phyloP scores from a whole-genome alignment of 208 protist genomes.

The Acanthamoeba polyphaga region DNA sequence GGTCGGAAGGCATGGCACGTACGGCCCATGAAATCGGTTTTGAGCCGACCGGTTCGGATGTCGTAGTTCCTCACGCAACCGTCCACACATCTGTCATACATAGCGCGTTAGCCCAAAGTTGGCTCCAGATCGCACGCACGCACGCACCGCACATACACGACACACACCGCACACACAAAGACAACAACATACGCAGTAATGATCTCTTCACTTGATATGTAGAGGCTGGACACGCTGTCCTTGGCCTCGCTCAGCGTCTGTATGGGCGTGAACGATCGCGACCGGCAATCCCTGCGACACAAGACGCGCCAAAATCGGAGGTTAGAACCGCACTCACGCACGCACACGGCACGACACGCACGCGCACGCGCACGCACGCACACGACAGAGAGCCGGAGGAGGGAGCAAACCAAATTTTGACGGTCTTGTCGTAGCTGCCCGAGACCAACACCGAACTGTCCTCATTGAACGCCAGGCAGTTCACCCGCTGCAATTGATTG shows the following conservation, averaged over 20 bases:
- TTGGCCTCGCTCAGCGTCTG: conserved; percentile 77
- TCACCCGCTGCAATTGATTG: conserved; percentile 65
- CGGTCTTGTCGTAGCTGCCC: conserved; percentile 78
- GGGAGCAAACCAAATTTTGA: conserved; percentile 59
- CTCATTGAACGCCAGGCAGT: conserved; percentile 73
- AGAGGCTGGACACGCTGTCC: conserved; percentile 77
- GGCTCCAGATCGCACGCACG: neutral
- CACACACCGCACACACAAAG: neutral
- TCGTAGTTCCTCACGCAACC: conserved; percentile 79
- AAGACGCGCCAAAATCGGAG: neutral
- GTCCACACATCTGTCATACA: conserved; percentile 66
- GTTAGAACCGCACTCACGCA: too few species aligned
- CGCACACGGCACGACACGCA: too few species aligned
- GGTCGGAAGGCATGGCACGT: neutral
- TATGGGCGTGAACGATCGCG: conserved; percentile 69
- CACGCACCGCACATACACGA: neutral
- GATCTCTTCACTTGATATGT: conserved; percentile 58
- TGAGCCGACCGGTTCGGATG: conserved; percentile 72
- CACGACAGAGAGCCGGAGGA: too few species aligned
- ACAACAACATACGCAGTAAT: conserved; percentile 72
- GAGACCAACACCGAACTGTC: conserved; percentile 71
- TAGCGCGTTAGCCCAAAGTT: neutral
- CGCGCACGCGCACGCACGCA: too few species aligned
- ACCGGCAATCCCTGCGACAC: conserved; percentile 66
- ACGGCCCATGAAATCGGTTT: conserved; percentile 68